A percentile compares a stretch with the other conserved stretches of the same genome.
Evolutionary conservation across 129 eudicot species (phyloP).

Genomic region (Pittosporum tobira): DNA sequence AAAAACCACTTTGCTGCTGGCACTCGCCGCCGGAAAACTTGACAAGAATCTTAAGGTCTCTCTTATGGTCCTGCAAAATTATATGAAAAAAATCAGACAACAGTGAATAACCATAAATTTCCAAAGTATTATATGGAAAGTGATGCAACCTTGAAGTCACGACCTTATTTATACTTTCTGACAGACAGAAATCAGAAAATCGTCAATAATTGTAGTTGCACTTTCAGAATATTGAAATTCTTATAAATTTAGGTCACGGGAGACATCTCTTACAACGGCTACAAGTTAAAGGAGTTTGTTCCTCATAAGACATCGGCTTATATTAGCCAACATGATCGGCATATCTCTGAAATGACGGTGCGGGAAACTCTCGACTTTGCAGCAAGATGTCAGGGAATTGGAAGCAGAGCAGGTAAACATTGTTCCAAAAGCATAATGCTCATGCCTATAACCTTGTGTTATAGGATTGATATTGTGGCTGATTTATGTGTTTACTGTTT

Average conservation of each 20-base stretch:
- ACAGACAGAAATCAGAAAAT: background rate
- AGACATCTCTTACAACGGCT: conserved; percentile 19
- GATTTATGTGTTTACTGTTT: background rate
- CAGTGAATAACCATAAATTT: background rate
- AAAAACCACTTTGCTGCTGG: conserved; percentile 19
- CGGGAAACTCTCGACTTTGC: conserved; percentile 17
- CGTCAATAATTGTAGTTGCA: background rate
- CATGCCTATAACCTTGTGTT: background rate
- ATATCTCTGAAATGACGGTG: conserved; percentile 18
- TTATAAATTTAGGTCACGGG: conserved; percentile 6
- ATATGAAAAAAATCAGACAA: background rate
- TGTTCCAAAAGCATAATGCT: background rate
- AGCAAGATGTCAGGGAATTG: conserved; percentile 16
- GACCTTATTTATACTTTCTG: background rate
- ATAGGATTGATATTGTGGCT: background rate
- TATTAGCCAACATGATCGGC: conserved; percentile 16
- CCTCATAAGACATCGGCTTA: conserved; percentile 17
- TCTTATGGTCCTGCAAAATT: background rate
- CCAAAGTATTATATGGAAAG: background rate
- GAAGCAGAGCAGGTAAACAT: conserved; percentile 16
- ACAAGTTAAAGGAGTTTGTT: conserved; percentile 15
- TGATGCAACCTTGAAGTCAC: background rate
- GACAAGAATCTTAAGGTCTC: conserved; percentile 14
- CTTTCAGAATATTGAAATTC: background rate
- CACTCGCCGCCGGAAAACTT: conserved; percentile 18